Conservation (phyloP, 1,284 basidiomycete species). For the Austroboletus novae-zelandiae region DNA sequence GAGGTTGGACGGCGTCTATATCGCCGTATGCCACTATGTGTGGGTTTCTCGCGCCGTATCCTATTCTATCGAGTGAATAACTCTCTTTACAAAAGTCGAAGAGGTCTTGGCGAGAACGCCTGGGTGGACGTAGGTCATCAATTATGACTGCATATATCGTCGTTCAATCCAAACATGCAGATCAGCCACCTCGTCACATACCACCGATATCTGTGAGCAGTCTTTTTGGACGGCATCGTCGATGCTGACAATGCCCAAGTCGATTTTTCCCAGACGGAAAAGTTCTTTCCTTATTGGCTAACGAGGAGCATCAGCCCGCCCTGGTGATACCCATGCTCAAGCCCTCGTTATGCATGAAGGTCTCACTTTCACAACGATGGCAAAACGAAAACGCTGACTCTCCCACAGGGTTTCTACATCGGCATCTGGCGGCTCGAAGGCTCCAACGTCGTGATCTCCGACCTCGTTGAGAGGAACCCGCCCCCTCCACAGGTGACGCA, state of each 20-base stretch:
- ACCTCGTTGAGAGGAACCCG: conserved; percentile 57
- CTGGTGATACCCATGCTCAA: conserved; percentile 78
- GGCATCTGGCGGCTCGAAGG: conserved; percentile 68
- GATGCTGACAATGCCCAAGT: conserved; percentile 36
- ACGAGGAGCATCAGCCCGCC: conserved; percentile 74
- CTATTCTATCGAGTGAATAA: background rate
- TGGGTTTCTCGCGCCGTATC: conserved; percentile 31
- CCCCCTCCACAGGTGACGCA: conserved; percentile 13
- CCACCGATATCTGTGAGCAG: conserved; percentile 74
- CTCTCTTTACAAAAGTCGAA: conserved; percentile 48
- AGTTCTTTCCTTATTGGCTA: conserved; percentile 83
- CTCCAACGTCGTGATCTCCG: conserved; percentile 56
- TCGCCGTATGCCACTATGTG: conserved; percentile 86
- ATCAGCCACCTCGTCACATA: conserved; percentile 76
- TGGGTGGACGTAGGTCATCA: conserved; percentile 73
- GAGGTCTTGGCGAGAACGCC: conserved; percentile 73
- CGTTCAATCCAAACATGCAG: conserved; percentile 33
- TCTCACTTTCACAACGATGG: conserved; percentile 17
- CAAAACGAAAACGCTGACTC: background rate
- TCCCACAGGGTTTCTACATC: conserved; percentile 59
- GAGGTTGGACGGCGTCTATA: conserved; percentile 85
- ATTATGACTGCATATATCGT: background rate
- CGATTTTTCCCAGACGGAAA: conserved; percentile 88
- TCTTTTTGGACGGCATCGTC: background rate
- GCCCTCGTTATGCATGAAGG: conserved; percentile 79